These are phyloP conservation scores for Rutidosis leptorrhynchoides DNA, from an alignment of 129 eudicot genomes.

Conservation along the genomic window DNA sequence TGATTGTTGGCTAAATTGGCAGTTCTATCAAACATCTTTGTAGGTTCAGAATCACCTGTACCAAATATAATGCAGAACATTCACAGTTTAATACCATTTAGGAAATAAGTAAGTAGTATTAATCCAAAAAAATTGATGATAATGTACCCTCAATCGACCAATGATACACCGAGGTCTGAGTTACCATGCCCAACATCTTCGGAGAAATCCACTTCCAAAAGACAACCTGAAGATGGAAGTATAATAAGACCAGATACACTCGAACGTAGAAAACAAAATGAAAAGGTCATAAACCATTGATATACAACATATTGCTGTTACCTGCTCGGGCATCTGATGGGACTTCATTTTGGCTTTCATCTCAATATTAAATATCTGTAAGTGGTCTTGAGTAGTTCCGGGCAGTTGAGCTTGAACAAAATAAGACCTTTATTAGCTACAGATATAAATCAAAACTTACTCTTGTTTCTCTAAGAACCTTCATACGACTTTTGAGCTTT, in stretches of 20 bases:
- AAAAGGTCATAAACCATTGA: background rate
- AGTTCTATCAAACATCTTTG: conserved; percentile 92
- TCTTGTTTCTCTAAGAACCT: conserved; percentile 2
- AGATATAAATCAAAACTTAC: conserved; percentile 1
- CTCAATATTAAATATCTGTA: conserved; percentile 93
- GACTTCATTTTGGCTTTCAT: conserved; percentile 85
- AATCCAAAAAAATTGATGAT: conserved; percentile 9
- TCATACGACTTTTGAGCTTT: background rate
- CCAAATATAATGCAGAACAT: background rate
- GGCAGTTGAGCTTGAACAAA: conserved; percentile 77
- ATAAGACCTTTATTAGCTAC: conserved; percentile 21
- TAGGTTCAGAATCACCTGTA: conserved; percentile 88
- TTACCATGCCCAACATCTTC: conserved; percentile 90
- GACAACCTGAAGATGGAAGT: conserved; percentile 51
- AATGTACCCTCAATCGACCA: conserved; percentile 95
- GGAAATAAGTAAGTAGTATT: background rate
- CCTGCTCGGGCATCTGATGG: conserved; percentile 99
- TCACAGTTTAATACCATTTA: conserved; percentile 7
- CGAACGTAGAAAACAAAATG: background rate
- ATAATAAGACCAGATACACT: conserved; percentile 13
- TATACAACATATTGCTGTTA: conserved; percentile 4
- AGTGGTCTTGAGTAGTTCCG: conserved; percentile 93
- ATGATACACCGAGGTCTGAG: conserved; percentile 88
- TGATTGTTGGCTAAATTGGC: conserved; percentile 90
- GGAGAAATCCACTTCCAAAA: conserved; percentile 98